Base-by-base conservation (phyloP, 495 filamentous ascomycete genomes). In the Neurospora terricola region DNA sequence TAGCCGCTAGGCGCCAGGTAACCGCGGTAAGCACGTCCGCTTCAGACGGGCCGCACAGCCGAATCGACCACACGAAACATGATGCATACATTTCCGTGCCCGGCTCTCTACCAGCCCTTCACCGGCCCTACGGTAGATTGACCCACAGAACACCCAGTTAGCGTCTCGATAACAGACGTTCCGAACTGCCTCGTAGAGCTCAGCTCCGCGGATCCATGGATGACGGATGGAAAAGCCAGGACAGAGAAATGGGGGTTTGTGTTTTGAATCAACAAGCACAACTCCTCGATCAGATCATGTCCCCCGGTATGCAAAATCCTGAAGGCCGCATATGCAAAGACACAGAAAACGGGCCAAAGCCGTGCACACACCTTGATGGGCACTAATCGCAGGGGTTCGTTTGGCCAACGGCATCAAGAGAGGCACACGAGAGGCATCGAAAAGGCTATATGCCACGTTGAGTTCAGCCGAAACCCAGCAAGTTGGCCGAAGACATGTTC, bases 391-490 rank as follows among this genome's bases (percentile, higher is more conserved):
- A 72, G 39, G 62, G 62, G 69, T 62, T 62, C 71, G 48, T 72
- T 75, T 72, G 70, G 72, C 70, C 3, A 66, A 74, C 73, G 70
- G 75, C 75, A 74, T 69, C 73, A 73, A 78, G 43, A 76, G 70
- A 73, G 59, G 45, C 75, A 39, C 70, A 71, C 54, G 71, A 71
- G 69, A 45, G 59, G 34, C 69, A 38, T 73, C 45, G 71, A 75
- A 77, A 73, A 79, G 80, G 71, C 80, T 81, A 81, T 79, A 77
- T 78, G 75, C 76, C 77, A 77, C 77, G 73, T 77, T 75, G 74
- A 80, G 62, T 81, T 82, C 80, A 80, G 81, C 78, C 81, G 78
- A 79, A 81, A 80, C 45, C 73, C 73, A 69, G 36, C 39, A 81
- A 78, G 77, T 78, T 78, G 78, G 73, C 79, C 73, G 75, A 74